Percentiles rank a stretch among this genome's conserved stretches.
phyloP scores from a whole-genome alignment of 306 rosid genomes.

The Casuarina cunninghamiana region DNA sequence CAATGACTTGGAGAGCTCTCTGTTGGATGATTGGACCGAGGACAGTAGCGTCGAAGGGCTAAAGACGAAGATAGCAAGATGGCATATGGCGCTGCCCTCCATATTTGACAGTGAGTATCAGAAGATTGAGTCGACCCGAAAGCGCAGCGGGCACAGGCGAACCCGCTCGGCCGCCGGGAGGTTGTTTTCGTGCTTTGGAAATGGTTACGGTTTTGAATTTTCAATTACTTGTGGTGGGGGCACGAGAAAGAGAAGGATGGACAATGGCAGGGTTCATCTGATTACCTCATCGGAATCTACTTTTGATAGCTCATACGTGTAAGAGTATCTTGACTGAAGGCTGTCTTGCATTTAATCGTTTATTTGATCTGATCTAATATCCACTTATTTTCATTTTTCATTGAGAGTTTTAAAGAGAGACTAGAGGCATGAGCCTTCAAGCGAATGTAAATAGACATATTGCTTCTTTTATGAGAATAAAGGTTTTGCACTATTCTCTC shows the following conservation, averaged over 20 bases:
- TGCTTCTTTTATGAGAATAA: background rate
- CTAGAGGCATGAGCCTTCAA: background rate
- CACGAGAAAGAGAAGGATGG: constrained; percentile 35
- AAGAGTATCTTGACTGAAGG: background rate
- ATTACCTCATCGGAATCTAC: constrained; percentile 46
- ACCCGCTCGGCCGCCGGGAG: constrained; percentile 4
- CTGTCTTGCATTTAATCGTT: background rate
- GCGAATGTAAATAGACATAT: background rate
- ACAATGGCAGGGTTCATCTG: constrained; percentile 16
- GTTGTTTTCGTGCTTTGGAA: constrained; percentile 73
- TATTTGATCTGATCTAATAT: background rate
- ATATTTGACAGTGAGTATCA: constrained; percentile 32
- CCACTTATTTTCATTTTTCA: background rate
- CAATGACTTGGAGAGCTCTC: constrained; percentile 29
- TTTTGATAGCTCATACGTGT: constrained; percentile 37
- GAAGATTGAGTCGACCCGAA: constrained; percentile 5
- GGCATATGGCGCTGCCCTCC: constrained; percentile 67
- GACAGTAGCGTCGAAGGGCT: constrained; percentile 50
- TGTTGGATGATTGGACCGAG: constrained; percentile 59
- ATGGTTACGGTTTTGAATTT: constrained; percentile 58
- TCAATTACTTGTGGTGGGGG: constrained; percentile 60
- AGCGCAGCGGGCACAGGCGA: background rate
- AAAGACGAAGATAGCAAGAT: constrained; percentile 66
- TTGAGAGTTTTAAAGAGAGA: background rate
- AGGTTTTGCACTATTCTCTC: background rate